phyloP scores from a whole-genome alignment of 169 alveolate species.

The Eimeria praecox region DNA sequence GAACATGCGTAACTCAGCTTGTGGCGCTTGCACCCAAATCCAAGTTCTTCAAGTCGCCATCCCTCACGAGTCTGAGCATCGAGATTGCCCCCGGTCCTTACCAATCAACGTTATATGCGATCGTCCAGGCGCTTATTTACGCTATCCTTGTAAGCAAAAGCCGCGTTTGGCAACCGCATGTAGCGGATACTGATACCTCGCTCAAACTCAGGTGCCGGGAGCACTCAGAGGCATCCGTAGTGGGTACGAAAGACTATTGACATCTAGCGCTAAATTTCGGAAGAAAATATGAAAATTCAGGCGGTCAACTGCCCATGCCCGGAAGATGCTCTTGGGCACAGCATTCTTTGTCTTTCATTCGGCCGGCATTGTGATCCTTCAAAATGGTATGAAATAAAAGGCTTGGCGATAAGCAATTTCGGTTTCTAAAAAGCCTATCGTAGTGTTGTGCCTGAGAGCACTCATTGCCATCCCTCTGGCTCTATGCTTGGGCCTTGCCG shows the following conservation, averaged over 20 bases:
- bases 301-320: slow-evolving; percentile 60
- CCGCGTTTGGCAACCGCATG: not conserved
- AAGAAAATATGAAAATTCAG: not conserved
- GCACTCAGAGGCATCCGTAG: slow-evolving; percentile 61
- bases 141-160: slow-evolving; percentile 23
- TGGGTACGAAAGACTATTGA: slow-evolving; percentile 6
- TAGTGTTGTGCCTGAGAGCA: slow-evolving; percentile 64
- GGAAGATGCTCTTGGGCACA: slow-evolving; percentile 49
- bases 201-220: slow-evolving; percentile 24
- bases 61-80: slow-evolving; percentile 38
- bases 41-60: slow-evolving; percentile 62
- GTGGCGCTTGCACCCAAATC: slow-evolving; percentile 72
- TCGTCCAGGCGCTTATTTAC: slow-evolving; percentile 57
- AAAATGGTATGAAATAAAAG: slow-evolving; percentile 31
- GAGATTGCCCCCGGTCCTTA: slow-evolving; percentile 70
- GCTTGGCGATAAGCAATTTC: not conserved
- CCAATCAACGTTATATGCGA: slow-evolving; percentile 41
- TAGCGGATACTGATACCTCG: no score
- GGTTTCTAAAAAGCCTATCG: not conserved
- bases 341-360: slow-evolving; percentile 53
- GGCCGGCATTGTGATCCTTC: slow-evolving; percentile 56
- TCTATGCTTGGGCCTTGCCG: slow-evolving; percentile 53
- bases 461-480: slow-evolving; percentile 59
- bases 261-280: not conserved
- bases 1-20: not conserved